Evolutionary conservation across 2,329 filamentous ascomycete genomes (phyloP).

Genomic region (Lojkania enalia): DNA sequence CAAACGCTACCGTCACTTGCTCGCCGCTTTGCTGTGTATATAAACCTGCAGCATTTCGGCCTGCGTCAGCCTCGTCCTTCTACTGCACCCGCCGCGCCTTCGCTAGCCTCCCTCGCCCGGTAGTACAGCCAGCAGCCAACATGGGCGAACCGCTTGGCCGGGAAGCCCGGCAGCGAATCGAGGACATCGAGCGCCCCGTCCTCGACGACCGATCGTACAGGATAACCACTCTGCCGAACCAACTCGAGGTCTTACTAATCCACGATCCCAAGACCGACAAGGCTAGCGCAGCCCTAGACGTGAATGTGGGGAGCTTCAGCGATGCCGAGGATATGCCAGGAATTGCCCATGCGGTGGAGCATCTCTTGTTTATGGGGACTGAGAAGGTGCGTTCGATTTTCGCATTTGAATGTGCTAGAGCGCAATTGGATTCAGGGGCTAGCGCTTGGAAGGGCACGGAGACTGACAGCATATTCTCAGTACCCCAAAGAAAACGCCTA

Average conservation of each 20-base stretch:
- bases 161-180: slow-evolving; percentile 47
- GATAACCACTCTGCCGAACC: slow-evolving; percentile 81
- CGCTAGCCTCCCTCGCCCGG: slow-evolving; percentile 6
- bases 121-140: slow-evolving; percentile 13
- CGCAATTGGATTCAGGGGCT: neutral
- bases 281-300: slow-evolving; percentile 91
- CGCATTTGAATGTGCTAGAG: neutral
- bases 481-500: slow-evolving; percentile 96
- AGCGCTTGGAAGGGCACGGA: neutral
- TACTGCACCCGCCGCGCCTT: slow-evolving; percentile 10
- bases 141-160: slow-evolving; percentile 37
- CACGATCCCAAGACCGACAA: slow-evolving; percentile 96
- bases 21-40: slow-evolving; percentile 22
- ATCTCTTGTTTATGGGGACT: slow-evolving; percentile 97
- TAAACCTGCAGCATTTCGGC: slow-evolving; percentile 17
- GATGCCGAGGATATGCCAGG: slow-evolving; percentile 89
- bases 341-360: slow-evolving; percentile 94
- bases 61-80: slow-evolving; percentile 14
- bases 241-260: slow-evolving; percentile 87
- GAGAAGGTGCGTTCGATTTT: slow-evolving; percentile 68
- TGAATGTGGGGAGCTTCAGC: slow-evolving; percentile 94
- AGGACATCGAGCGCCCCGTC: slow-evolving; percentile 77
- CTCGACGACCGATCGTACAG: slow-evolving; percentile 86
- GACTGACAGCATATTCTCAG: slow-evolving; percentile 41
- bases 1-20: slow-evolving; percentile 24